Conservation (phyloP, 2,329 filamentous ascomycete species). For the Harringtonia lauricola region DNA sequence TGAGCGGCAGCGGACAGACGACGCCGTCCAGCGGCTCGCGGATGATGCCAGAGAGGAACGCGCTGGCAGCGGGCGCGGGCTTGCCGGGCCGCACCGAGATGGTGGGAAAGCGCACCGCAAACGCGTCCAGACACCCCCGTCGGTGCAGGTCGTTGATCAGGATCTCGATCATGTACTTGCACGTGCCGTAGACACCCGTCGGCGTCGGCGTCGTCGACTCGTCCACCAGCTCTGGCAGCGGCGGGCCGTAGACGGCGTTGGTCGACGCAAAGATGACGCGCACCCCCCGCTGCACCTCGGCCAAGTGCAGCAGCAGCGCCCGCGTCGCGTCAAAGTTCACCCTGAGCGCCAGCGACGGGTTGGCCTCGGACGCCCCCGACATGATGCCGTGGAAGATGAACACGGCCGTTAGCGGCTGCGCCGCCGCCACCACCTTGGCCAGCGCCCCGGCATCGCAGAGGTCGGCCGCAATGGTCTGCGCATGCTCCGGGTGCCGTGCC, state of each 20-base stretch:
- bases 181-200: slow-evolving; percentile 50
- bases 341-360: slow-evolving; percentile 45
- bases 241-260: slow-evolving; percentile 51
- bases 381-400: slow-evolving; percentile 59
- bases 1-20: slow-evolving; percentile 40
- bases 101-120: slow-evolving; percentile 48
- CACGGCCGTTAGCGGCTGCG: slow-evolving; percentile 36
- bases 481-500: slow-evolving; percentile 36
- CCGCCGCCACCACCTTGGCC: slow-evolving; percentile 28
- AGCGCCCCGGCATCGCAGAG: slow-evolving; percentile 24
- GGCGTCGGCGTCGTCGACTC: slow-evolving; percentile 44
- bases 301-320: slow-evolving; percentile 35
- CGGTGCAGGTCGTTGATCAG: slow-evolving; percentile 54
- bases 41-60: slow-evolving; percentile 53
- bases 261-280: slow-evolving; percentile 51
- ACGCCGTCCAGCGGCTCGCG: slow-evolving; percentile 48
- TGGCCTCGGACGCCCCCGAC: slow-evolving; percentile 51
- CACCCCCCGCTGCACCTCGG: slow-evolving; percentile 36
- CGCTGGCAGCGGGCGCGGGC: slow-evolving; percentile 50
- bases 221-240: slow-evolving; percentile 39
- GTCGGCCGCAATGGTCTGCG: slow-evolving; percentile 38
- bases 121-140: slow-evolving; percentile 44
- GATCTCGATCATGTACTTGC: slow-evolving; percentile 52
- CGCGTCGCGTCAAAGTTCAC: slow-evolving; percentile 53
- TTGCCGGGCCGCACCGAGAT: slow-evolving; percentile 49